phyloP scores from a whole-genome alignment of 2,329 filamentous ascomycete genomes.

The Tricladium varicosporioides region DNA sequence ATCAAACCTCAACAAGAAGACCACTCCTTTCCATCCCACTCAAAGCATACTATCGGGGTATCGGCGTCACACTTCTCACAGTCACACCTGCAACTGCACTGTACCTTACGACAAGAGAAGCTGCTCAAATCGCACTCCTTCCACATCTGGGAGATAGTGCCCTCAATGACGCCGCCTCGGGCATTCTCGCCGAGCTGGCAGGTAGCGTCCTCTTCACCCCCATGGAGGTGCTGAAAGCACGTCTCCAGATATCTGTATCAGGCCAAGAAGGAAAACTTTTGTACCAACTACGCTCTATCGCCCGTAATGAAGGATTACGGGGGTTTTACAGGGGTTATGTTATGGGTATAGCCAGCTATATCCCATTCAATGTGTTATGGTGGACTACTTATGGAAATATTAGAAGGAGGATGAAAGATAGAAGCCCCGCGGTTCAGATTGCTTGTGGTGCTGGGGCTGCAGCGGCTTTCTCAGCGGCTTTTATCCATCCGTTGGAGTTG shows the following conservation, averaged over 20 bases:
- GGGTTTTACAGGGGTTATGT: slow-evolving; percentile 24
- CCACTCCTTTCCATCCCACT: slow-evolving; percentile 23
- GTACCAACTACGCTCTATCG: slow-evolving; percentile 20
- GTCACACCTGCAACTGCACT: slow-evolving; percentile 22
- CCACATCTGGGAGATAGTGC: slow-evolving; percentile 20
- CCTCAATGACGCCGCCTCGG: slow-evolving; percentile 17
- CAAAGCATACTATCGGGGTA: slow-evolving; percentile 22
- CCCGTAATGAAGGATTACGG: slow-evolving; percentile 16
- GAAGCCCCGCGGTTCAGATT: slow-evolving; percentile 10
- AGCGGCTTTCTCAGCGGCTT: slow-evolving; percentile 13
- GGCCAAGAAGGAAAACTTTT: slow-evolving; percentile 18
- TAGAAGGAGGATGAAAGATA: slow-evolving; percentile 13
- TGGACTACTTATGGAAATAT: slow-evolving; percentile 24
- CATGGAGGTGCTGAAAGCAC: slow-evolving; percentile 24
- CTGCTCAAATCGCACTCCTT: slow-evolving; percentile 17
- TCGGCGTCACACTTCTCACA: slow-evolving; percentile 20
- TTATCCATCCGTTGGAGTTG: slow-evolving; percentile 23
- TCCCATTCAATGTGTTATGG: slow-evolving; percentile 23
- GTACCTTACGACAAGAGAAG: slow-evolving; percentile 20
- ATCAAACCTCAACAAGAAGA: slow-evolving; percentile 20
- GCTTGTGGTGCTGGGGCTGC: slow-evolving; percentile 15
- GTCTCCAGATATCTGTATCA: slow-evolving; percentile 19
- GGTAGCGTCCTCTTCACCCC: slow-evolving; percentile 22
- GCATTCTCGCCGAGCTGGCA: slow-evolving; percentile 19
- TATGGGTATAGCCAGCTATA: slow-evolving; percentile 20